Conservation (phyloP, 805 yeast genomes). For the Kazachstania martiniae region DNA sequence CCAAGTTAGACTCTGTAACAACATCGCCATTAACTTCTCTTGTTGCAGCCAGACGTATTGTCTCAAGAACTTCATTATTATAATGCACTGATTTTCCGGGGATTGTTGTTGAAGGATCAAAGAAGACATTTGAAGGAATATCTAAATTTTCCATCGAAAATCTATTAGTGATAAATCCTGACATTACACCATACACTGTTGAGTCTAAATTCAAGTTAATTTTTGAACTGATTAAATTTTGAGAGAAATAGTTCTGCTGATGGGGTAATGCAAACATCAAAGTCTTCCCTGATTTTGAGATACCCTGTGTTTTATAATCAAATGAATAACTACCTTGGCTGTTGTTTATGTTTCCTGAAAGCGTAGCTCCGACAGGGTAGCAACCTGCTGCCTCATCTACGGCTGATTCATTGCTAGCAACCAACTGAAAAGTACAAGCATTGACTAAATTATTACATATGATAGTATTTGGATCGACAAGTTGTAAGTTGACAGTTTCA, state of each 20-base stretch:
- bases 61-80: slow-evolving; percentile 19
- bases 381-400: slow-evolving; percentile 58
- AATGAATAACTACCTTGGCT: slow-evolving; percentile 32
- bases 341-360: slow-evolving; percentile 34
- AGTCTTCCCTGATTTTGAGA: slow-evolving; percentile 33
- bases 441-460: slow-evolving; percentile 16
- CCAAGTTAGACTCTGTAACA: slow-evolving; percentile 38
- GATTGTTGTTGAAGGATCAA: slow-evolving; percentile 34
- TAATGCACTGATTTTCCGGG: slow-evolving; percentile 21
- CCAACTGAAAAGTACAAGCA: slow-evolving; percentile 50
- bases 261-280: slow-evolving; percentile 62
- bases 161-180: slow-evolving; percentile 33
- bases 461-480: slow-evolving; percentile 13
- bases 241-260: slow-evolving; percentile 38
- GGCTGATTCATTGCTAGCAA: slow-evolving; percentile 34
- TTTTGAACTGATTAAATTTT: slow-evolving; percentile 14
- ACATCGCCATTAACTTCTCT: slow-evolving; percentile 26
- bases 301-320: slow-evolving; percentile 35
- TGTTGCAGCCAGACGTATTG: slow-evolving; percentile 28
- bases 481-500: slow-evolving; percentile 3
- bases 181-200: slow-evolving; percentile 39
- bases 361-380: slow-evolving; percentile 39
- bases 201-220: slow-evolving; percentile 31
- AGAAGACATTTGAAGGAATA: slow-evolving; percentile 35
- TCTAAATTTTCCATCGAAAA: slow-evolving; percentile 34